A percentile compares a stretch with the other conserved stretches of the same genome.
These are phyloP conservation scores for Talaromyces sp. DNA, from an alignment of 2,329 filamentous ascomycete species.

Conservation along the genomic window DNA sequence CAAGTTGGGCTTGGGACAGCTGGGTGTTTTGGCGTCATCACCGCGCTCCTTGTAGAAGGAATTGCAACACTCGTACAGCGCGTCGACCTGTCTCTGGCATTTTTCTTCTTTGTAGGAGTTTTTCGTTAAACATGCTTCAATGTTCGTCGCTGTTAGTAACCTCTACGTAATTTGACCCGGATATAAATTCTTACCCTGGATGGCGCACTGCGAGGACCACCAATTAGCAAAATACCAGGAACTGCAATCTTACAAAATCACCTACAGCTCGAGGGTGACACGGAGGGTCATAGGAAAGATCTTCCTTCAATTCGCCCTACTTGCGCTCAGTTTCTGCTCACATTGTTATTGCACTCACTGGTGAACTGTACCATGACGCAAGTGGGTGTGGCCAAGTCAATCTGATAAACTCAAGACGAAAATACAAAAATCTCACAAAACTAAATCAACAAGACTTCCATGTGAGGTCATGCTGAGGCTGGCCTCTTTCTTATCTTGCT, in stretches of 20 bases:
- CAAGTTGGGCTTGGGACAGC: conserved; percentile 78
- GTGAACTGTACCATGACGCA: conserved; percentile 22
- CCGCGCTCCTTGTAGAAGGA: conserved; percentile 78
- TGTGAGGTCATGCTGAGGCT: background rate
- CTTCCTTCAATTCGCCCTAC: conserved; percentile 53
- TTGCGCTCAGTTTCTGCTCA: background rate
- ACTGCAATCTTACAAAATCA: conserved; percentile 15
- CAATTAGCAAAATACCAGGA: background rate
- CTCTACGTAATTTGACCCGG: background rate
- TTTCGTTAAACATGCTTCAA: conserved; percentile 78
- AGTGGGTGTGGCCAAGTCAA: background rate
- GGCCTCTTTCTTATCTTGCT: background rate
- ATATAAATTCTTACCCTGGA: conserved; percentile 61
- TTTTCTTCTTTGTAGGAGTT: conserved; percentile 81
- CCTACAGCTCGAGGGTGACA: conserved; percentile 80
- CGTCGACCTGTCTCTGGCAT: conserved; percentile 72
- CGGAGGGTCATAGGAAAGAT: conserved; percentile 68
- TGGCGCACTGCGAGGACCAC: conserved; percentile 62
- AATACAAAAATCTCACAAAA: background rate
- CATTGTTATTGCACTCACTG: too few species aligned
- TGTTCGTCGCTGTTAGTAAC: conserved; percentile 8
- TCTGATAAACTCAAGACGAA: too few species aligned
- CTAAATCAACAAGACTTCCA: background rate
- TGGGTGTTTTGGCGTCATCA: conserved; percentile 67
- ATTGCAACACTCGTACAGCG: conserved; percentile 89